phyloP scores from a whole-genome alignment of 768 basidiomycete species.

The Amanita inopinata region DNA sequence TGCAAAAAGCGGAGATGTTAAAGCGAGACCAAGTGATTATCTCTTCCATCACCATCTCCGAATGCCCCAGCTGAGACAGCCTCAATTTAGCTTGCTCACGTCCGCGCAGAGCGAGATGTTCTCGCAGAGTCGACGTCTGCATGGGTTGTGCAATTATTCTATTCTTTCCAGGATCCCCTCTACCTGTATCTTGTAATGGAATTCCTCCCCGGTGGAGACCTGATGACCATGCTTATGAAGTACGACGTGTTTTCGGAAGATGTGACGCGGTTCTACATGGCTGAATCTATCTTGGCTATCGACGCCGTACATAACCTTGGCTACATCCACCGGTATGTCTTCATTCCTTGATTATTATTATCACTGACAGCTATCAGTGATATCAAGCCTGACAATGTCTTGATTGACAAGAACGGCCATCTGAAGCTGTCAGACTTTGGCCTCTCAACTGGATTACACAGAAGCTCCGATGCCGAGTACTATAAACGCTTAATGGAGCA shows the following conservation, averaged over 20 bases:
- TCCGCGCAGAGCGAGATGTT: slow-evolving; percentile 94
- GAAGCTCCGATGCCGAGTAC: slow-evolving; percentile 87
- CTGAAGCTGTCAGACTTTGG: slow-evolving; percentile 98
- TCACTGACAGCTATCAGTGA: slow-evolving; percentile 46
- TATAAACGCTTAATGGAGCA: slow-evolving; percentile 76
- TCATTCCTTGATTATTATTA: neutral
- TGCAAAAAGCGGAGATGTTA: slow-evolving; percentile 98
- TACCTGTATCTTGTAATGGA: slow-evolving; percentile 98
- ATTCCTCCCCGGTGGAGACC: slow-evolving; percentile 80
- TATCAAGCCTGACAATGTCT: slow-evolving; percentile 98
- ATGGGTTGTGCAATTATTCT: slow-evolving; percentile 97
- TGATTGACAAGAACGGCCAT: slow-evolving; percentile 95
- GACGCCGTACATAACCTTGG: slow-evolving; percentile 98
- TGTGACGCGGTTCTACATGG: slow-evolving; percentile 98
- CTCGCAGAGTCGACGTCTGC: slow-evolving; percentile 93
- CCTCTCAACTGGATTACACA: slow-evolving; percentile 95
- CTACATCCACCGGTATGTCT: slow-evolving; percentile 88
- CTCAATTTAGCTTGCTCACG: slow-evolving; percentile 74
- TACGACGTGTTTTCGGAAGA: slow-evolving; percentile 99
- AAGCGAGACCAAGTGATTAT: slow-evolving; percentile 88
- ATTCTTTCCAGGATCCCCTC: slow-evolving; percentile 94
- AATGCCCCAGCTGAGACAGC: neutral
- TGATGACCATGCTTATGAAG: slow-evolving; percentile 99
- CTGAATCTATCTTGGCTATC: slow-evolving; percentile 95
- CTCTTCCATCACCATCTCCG: neutral